phyloP scores from a whole-genome alignment of 192 early-diverging fungal species.

The Coemansia sp. region DNA sequence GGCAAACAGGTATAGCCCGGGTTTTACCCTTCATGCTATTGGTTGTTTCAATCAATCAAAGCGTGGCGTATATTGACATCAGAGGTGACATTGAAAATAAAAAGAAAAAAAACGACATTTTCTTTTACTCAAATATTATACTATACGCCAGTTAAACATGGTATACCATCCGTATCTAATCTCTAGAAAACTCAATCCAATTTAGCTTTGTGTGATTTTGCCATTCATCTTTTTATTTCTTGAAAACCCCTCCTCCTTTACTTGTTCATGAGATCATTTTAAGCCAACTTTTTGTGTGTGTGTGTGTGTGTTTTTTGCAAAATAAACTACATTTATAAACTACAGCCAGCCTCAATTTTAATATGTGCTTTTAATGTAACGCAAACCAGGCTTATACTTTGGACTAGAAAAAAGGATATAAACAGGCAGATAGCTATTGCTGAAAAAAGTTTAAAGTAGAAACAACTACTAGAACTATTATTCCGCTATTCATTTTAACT shows the following conservation, averaged over 20 bases:
- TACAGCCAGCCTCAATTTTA: not conserved
- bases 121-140: not conserved
- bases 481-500: too few species aligned
- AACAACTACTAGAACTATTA: not conserved
- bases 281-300: too few species aligned
- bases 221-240: too few species aligned
- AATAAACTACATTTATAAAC: not conserved
- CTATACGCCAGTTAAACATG: not conserved
- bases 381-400: too few species aligned
- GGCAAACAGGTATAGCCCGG: not conserved
- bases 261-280: not conserved
- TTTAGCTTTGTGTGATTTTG: too few species aligned
- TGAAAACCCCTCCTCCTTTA: too few species aligned
- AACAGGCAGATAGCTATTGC: too few species aligned
- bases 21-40: not conserved
- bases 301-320: too few species aligned
- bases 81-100: constrained; percentile 1
- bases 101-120: not conserved
- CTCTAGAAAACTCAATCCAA: not conserved
- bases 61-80: constrained; percentile 9
- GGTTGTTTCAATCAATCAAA: not conserved
- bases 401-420: not conserved
- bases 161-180: not conserved
- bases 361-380: not conserved
- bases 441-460: not conserved